Percentiles rank a stretch among this genome's conserved stretches.
These are phyloP conservation scores for Monosporozyma aerobia DNA, from an alignment of 805 yeast genomes.

Conservation along the genomic window DNA sequence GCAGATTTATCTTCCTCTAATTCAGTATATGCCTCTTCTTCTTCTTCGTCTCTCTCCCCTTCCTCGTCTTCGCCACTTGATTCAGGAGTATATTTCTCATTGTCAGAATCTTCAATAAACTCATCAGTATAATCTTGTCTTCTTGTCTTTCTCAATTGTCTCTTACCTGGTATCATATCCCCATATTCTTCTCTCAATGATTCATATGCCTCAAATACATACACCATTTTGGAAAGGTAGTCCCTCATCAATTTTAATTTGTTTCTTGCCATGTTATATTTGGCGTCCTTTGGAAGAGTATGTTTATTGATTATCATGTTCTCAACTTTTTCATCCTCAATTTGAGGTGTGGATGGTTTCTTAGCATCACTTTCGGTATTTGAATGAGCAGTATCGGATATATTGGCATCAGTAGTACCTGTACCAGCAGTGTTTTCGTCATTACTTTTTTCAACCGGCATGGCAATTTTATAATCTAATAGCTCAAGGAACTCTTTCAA, in stretches of 20 bases:
- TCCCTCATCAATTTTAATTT: constrained; percentile 13
- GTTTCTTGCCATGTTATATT: constrained; percentile 13
- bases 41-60: constrained; percentile 10
- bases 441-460: constrained; percentile 2
- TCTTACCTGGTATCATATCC: constrained; percentile 20
- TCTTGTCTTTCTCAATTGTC: constrained; percentile 22
- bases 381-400: no score
- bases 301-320: constrained; percentile 7
- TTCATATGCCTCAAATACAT: constrained; percentile 53
- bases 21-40: constrained; percentile 7
- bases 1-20: constrained; percentile 8
- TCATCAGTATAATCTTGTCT: constrained; percentile 13
- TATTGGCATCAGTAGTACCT: neutral
- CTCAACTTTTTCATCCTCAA: neutral
- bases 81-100: neutral
- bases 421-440: neutral
- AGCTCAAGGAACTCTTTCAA: constrained; percentile 13
- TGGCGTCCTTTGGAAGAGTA: constrained; percentile 18
- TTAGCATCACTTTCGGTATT: neutral
- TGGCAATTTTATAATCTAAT: constrained; percentile 11
- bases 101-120: constrained; percentile 13
- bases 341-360: neutral
- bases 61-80: constrained; percentile 9
- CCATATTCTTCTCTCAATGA: constrained; percentile 52
- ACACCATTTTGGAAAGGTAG: constrained; percentile 10